Percentiles rank a stretch among this genome's conserved stretches.
These are phyloP conservation scores for Trichoderma simmonsii DNA, from an alignment of 2,329 filamentous ascomycete genomes.

Conservation along the genomic window DNA sequence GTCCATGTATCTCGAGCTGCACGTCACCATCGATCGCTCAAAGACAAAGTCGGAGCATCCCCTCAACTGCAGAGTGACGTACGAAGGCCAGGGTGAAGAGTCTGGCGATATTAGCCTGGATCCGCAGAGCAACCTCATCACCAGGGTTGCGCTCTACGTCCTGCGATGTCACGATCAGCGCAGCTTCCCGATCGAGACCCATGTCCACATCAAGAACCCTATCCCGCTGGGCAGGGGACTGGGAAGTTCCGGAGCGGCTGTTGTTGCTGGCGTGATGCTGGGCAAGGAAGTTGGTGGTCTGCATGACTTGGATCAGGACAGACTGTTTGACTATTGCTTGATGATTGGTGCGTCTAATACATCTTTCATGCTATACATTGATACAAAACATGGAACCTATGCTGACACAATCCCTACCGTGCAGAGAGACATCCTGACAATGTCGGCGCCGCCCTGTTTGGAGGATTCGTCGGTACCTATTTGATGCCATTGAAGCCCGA, in stretches of 20 bases:
- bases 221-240: slow-evolving; percentile 90
- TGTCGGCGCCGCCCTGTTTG: slow-evolving; percentile 90
- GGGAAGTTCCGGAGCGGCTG: slow-evolving; percentile 92
- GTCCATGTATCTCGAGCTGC: slow-evolving; percentile 88
- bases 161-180: slow-evolving; percentile 87
- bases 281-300: slow-evolving; percentile 85
- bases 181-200: slow-evolving; percentile 78
- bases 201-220: slow-evolving; percentile 92
- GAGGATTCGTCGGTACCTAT: slow-evolving; percentile 95
- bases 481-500: slow-evolving; percentile 87
- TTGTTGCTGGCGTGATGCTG: slow-evolving; percentile 91
- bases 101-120: slow-evolving; percentile 73
- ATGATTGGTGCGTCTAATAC: slow-evolving; percentile 71
- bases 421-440: slow-evolving; percentile 86
- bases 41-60: slow-evolving; percentile 54
- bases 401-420: neutral
- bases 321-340: slow-evolving; percentile 91
- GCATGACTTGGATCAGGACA: slow-evolving; percentile 67
- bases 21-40: slow-evolving; percentile 69
- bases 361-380: neutral
- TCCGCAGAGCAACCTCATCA: slow-evolving; percentile 87
- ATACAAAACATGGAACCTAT: neutral
- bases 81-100: slow-evolving; percentile 77
- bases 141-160: slow-evolving; percentile 89
- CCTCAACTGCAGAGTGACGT: slow-evolving; percentile 85